Evolutionary conservation across 192 early-diverging fungal species (phyloP).

Genomic region (Linnemannia exigua): DNA sequence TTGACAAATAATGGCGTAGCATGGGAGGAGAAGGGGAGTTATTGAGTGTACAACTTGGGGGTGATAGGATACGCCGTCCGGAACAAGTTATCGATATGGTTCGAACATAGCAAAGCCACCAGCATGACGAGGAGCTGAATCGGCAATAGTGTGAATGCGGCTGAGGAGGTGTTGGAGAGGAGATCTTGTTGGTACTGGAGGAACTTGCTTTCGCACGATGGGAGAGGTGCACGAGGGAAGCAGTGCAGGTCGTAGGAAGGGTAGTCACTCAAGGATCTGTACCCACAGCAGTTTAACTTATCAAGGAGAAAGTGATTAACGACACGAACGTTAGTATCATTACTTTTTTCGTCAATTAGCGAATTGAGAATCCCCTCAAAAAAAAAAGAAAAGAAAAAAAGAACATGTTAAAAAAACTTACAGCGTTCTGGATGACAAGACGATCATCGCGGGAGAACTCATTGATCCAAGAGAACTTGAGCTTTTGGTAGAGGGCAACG

Average conservation of each 20-base stretch:
- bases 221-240: constrained; percentile 63
- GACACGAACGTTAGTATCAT: background rate
- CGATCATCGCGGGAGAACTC: constrained; percentile 47
- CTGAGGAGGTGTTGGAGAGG: constrained; percentile 57
- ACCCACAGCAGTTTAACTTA: constrained; percentile 65
- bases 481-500: constrained; percentile 28
- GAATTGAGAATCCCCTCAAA: background rate
- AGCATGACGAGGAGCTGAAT: constrained; percentile 59
- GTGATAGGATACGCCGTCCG: constrained; percentile 37
- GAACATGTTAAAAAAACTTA: too few species aligned
- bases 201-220: constrained; percentile 57
- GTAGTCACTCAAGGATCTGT: constrained; percentile 60
- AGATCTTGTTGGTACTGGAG: constrained; percentile 50
- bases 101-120: constrained; percentile 60
- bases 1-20: too few species aligned
- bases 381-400: background rate
- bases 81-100: constrained; percentile 61
- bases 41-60: constrained; percentile 39
- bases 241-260: constrained; percentile 64
- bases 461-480: constrained; percentile 54
- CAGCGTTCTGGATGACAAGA: constrained; percentile 50
- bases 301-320: background rate
- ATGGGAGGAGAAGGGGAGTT: background rate
- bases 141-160: constrained; percentile 58
- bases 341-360: too few species aligned